A percentile compares a stretch with the other conserved stretches of the same genome.
Conservation (phyloP, 1,139 yeast genomes). For the Suhomyces chickasaworum region DNA sequence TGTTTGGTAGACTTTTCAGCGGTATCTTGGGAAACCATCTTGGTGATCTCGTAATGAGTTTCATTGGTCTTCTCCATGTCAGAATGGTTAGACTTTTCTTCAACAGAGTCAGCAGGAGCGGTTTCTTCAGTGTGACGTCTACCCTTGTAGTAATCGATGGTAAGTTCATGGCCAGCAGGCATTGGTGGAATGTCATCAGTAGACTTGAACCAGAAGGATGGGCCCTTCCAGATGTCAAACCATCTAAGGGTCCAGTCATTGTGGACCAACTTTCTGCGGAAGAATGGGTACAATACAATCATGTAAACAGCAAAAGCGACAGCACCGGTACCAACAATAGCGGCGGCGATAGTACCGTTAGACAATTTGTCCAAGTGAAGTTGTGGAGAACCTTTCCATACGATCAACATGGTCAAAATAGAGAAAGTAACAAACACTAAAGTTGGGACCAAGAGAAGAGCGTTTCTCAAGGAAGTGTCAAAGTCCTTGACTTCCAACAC, state of each 20-base stretch:
- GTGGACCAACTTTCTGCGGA: slow-evolving; percentile 59
- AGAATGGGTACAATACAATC: slow-evolving; percentile 61
- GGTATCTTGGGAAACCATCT: slow-evolving; percentile 15
- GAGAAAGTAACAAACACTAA: slow-evolving; percentile 64
- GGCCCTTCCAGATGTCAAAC: slow-evolving; percentile 61
- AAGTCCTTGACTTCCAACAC: slow-evolving; percentile 61
- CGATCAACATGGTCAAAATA: slow-evolving; percentile 60
- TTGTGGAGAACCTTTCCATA: slow-evolving; percentile 77
- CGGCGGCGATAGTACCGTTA: slow-evolving; percentile 51
- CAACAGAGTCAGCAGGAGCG: slow-evolving; percentile 1
- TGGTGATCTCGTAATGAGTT: slow-evolving; percentile 16
- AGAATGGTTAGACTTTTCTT: slow-evolving; percentile 2
- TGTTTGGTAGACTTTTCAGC: slow-evolving; percentile 36
- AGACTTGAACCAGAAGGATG: slow-evolving; percentile 55
- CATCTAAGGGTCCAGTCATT: slow-evolving; percentile 69
- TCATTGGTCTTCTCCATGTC: slow-evolving; percentile 17
- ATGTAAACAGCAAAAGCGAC: slow-evolving; percentile 55
- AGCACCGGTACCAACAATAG: slow-evolving; percentile 65
- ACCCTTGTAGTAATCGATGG: slow-evolving; percentile 67
- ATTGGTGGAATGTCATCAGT: slow-evolving; percentile 65
- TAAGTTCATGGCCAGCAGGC: slow-evolving; percentile 58
- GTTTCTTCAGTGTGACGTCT: slow-evolving; percentile 43
- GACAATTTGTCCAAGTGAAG: slow-evolving; percentile 56
- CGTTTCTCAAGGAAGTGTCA: slow-evolving; percentile 50
- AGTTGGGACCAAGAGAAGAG: slow-evolving; percentile 58